A percentile compares a stretch with the other conserved stretches of the same genome.
phyloP scores from a whole-genome alignment of 495 filamentous ascomycete species.

The Penicillium soppii region DNA sequence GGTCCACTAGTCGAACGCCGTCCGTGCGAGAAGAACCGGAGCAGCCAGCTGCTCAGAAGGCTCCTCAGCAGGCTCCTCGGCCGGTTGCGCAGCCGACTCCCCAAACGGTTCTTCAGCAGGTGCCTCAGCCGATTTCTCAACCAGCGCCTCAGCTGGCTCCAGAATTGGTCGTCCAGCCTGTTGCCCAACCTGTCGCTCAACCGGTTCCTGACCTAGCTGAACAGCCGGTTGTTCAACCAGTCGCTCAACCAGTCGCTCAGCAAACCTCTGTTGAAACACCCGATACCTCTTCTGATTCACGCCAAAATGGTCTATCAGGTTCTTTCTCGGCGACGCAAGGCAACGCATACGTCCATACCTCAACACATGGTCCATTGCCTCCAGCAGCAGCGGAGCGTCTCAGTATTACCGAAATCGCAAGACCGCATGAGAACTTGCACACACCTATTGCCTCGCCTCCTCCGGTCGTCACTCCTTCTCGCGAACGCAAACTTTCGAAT shows the following conservation, averaged over 20 bases:
- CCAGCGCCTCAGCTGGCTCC: neutral
- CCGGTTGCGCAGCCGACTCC: neutral
- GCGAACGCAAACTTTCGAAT: conserved; percentile 65
- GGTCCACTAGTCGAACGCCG: conserved; percentile 35
- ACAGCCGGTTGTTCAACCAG: neutral
- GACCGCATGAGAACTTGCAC: conserved; percentile 47
- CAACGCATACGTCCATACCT: conserved; percentile 30
- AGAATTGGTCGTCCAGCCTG: neutral
- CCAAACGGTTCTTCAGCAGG: neutral
- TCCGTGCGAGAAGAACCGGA: conserved; percentile 28
- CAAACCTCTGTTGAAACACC: neutral
- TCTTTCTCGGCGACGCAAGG: conserved; percentile 14
- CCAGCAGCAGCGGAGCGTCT: conserved; percentile 19
- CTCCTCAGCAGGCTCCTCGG: neutral
- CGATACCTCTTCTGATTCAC: neutral
- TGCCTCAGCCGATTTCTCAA: neutral
- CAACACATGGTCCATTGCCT: conserved; percentile 39
- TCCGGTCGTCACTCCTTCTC: conserved; percentile 59
- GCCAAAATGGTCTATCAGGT: neutral
- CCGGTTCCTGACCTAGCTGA: neutral
- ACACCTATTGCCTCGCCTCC: conserved; percentile 36
- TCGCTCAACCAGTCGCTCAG: neutral
- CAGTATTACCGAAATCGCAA: conserved; percentile 26
- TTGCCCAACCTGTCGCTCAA: neutral
- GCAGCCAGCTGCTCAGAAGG: neutral